These are phyloP conservation scores for Madurella mycetomatis DNA, from an alignment of 2,329 filamentous ascomycete genomes.

Conservation along the genomic window DNA sequence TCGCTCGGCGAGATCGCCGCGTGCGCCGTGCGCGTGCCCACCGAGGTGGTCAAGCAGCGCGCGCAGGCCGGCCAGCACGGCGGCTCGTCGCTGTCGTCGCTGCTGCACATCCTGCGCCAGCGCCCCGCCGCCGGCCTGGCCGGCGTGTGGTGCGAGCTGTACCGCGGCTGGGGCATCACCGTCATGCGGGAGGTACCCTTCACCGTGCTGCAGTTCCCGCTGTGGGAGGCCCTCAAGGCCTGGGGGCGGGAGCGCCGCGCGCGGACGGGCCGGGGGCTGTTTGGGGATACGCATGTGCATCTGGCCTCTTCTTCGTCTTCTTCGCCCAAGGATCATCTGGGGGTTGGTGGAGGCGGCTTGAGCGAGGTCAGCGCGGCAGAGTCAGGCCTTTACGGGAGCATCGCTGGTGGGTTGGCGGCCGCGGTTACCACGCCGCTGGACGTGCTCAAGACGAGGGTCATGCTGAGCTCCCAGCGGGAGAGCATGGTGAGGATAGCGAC, in stretches of 20 bases:
- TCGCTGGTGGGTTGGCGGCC: slow-evolving; percentile 80
- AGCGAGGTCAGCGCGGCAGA: slow-evolving; percentile 63
- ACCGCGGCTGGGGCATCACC: slow-evolving; percentile 88
- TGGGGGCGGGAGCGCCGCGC: slow-evolving; percentile 49
- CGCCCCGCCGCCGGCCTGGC: slow-evolving; percentile 40
- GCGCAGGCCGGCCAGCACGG: slow-evolving; percentile 84
- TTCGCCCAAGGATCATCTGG: no score
- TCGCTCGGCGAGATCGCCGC: slow-evolving; percentile 85
- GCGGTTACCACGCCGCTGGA: slow-evolving; percentile 88
- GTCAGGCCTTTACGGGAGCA: slow-evolving; percentile 78
- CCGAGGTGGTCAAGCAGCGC: slow-evolving; percentile 94
- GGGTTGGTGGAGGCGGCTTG: slow-evolving; percentile 17
- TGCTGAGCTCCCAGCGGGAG: slow-evolving; percentile 72
- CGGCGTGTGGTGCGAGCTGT: slow-evolving; percentile 75
- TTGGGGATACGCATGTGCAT: slow-evolving; percentile 21
- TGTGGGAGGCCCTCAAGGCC: slow-evolving; percentile 90
- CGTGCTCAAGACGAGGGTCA: slow-evolving; percentile 94
- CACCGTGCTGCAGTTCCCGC: slow-evolving; percentile 92
- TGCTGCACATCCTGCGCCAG: slow-evolving; percentile 64
- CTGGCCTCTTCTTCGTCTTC: not conserved
- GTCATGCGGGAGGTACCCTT: slow-evolving; percentile 96
- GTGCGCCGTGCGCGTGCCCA: slow-evolving; percentile 87
- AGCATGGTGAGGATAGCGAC: slow-evolving; percentile 56
- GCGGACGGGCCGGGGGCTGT: slow-evolving; percentile 21
- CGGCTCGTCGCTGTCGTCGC: slow-evolving; percentile 60